Percentiles rank a stretch among this genome's conserved stretches.
These are phyloP conservation scores for Aspergillus jensenii DNA, from an alignment of 2,329 filamentous ascomycete species.

Conservation along the genomic window DNA sequence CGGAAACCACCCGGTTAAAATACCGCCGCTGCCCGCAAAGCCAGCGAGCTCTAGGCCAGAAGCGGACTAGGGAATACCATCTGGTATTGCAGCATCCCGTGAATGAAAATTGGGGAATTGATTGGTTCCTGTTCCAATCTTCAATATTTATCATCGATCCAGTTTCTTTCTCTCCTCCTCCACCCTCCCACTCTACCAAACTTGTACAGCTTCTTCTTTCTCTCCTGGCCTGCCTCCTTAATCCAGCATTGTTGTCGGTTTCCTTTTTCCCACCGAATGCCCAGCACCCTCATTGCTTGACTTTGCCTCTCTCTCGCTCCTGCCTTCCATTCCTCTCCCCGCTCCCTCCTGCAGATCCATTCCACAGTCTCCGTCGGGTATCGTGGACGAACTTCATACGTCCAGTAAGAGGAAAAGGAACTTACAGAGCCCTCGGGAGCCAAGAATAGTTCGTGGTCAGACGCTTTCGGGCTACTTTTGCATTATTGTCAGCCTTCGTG, in stretches of 20 bases:
- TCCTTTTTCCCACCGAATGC: neutral
- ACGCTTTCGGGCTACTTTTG: neutral
- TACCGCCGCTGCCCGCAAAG: neutral
- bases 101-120: constrained; percentile 7
- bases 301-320: neutral
- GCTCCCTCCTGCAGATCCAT: constrained; percentile 41
- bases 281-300: neutral
- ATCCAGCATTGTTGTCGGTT: neutral
- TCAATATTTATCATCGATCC: constrained; percentile 13
- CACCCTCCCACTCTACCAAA: constrained; percentile 5
- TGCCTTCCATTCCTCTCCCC: constrained; percentile 8
- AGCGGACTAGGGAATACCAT: neutral
- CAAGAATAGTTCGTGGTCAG: neutral
- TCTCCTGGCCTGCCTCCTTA: constrained; percentile 1
- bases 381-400: constrained; percentile 4
- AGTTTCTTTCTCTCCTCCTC: constrained; percentile 11
- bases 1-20: neutral
- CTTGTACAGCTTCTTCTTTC: constrained; percentile 3
- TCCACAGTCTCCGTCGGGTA: constrained; percentile 21
- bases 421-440: neutral
- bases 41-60: neutral
- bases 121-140: constrained; percentile 13
- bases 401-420: constrained; percentile 6
- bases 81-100: neutral
- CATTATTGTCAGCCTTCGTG: constrained; percentile 10